These are phyloP conservation scores for Neopestalotiopsis sp. DNA, from an alignment of 2,329 filamentous ascomycete genomes.

Conservation along the genomic window DNA sequence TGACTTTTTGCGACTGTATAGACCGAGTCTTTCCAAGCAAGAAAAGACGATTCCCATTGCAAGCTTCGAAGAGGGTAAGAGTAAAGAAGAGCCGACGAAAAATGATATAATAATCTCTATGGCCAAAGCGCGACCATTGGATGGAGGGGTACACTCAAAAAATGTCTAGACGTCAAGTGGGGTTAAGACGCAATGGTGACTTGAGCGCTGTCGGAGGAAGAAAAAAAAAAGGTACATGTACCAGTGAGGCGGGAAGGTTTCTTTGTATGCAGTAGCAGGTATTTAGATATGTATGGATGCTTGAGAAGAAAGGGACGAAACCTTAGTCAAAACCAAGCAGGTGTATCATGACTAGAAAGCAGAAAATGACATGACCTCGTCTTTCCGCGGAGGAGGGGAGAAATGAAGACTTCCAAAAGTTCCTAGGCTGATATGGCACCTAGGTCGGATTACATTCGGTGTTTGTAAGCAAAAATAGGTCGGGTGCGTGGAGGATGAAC, in stretches of 20 bases:
- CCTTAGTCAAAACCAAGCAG: not conserved
- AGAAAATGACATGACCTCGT: not conserved
- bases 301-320: not conserved
- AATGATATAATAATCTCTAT: conserved; percentile 12
- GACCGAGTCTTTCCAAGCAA: conserved; percentile 11
- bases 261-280: not conserved
- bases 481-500: not conserved
- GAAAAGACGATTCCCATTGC: conserved; percentile 10
- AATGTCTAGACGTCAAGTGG: conserved; percentile 15
- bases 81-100: not conserved
- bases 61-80: not conserved
- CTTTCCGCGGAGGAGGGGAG: not conserved
- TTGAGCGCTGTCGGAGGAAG: not conserved
- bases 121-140: not conserved
- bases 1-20: conserved; percentile 2
- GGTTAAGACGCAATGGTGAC: not conserved
- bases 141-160: conserved; percentile 12
- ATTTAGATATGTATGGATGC: not conserved
- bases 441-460: conserved; percentile 3
- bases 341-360: not conserved
- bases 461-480: conserved; percentile 9
- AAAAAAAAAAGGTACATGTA: not conserved
- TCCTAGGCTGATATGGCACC: not conserved
- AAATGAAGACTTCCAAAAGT: not conserved
- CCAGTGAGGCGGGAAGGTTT: not conserved